These are phyloP conservation scores for Macrophomina pseudophaseolina DNA, from an alignment of 2,329 filamentous ascomycete genomes.

Conservation along the genomic window DNA sequence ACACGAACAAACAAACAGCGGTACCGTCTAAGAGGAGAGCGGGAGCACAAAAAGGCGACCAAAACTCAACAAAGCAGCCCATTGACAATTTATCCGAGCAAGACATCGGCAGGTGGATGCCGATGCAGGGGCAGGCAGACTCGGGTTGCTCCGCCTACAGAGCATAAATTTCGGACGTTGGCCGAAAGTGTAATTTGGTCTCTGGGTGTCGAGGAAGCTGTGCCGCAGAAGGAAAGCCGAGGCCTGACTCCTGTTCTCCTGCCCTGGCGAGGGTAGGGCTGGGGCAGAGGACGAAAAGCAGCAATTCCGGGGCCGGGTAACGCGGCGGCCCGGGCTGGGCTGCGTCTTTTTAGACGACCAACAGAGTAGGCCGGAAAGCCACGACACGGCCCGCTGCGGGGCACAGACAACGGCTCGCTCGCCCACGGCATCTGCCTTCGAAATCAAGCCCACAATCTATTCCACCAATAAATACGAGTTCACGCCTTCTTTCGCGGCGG, in stretches of 20 bases:
- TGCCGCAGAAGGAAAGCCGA: neutral
- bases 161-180: neutral
- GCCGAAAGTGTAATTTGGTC: neutral
- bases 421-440: neutral
- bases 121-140: neutral
- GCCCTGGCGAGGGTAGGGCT: neutral
- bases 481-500: no score
- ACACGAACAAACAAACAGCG: neutral
- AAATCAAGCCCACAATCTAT: neutral
- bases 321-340: neutral
- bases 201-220: neutral
- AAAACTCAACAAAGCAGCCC: neutral
- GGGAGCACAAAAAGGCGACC: neutral
- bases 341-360: neutral
- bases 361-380: neutral
- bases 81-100: slow-evolving; percentile 6
- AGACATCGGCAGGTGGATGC: neutral
- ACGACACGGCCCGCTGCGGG: slow-evolving; percentile 13
- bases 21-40: neutral
- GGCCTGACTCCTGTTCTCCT: neutral
- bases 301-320: neutral
- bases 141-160: neutral
- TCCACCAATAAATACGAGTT: slow-evolving; percentile 4
- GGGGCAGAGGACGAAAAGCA: neutral
- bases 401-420: neutral